These are phyloP conservation scores for Cladorrhinum sp. DNA, from an alignment of 2,329 filamentous ascomycete genomes.

Conservation along the genomic window DNA sequence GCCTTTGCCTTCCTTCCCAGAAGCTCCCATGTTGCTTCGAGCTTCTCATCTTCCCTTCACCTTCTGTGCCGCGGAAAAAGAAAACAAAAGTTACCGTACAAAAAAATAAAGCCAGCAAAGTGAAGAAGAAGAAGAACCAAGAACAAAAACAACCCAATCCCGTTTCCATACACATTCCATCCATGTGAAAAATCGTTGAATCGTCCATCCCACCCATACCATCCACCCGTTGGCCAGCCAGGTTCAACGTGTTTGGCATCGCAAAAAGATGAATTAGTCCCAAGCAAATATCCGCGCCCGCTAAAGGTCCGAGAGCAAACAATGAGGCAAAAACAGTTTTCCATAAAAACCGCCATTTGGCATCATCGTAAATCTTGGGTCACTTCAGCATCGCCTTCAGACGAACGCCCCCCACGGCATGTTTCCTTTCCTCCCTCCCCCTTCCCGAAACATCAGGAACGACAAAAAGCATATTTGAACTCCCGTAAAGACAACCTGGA, in stretches of 20 bases:
- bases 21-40: background rate
- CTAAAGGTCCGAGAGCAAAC: background rate
- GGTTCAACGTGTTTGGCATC: no score
- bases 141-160: background rate
- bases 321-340: background rate
- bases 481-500: constrained; percentile 29
- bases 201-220: background rate
- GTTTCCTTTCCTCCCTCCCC: constrained; percentile 1
- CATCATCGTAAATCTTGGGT: background rate
- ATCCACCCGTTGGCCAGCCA: background rate
- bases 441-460: constrained; percentile 5
- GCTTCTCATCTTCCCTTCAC: background rate
- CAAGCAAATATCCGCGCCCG: background rate
- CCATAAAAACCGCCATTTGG: background rate
- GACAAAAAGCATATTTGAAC: constrained; percentile 27
- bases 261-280: background rate
- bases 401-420: background rate
- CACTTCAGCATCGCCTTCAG: background rate
- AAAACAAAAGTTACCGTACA: background rate
- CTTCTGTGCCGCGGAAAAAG: no score
- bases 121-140: background rate
- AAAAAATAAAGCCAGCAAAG: background rate
- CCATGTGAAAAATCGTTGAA: background rate
- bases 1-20: background rate
- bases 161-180: background rate